Conservation (phyloP, 192 early-diverging fungal genomes). For the Rhizophagus sp. region DNA sequence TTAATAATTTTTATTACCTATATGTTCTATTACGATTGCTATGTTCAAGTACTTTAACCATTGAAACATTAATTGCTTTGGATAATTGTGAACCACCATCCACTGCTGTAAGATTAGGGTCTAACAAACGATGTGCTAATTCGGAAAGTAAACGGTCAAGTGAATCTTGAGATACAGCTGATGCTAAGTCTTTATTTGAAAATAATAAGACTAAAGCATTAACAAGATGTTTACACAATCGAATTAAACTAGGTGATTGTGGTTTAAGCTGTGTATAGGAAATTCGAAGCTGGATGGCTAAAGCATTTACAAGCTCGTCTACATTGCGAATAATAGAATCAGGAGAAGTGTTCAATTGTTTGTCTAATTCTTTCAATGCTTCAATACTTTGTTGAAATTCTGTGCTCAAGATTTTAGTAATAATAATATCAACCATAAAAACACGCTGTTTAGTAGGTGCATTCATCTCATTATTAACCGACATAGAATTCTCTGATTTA, state of each 20-base stretch:
- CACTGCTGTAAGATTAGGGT: slow-evolving; percentile 65
- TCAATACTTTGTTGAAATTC: slow-evolving; percentile 69
- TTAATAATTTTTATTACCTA: slow-evolving; percentile 46
- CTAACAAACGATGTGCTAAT: slow-evolving; percentile 76
- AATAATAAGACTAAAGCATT: slow-evolving; percentile 81
- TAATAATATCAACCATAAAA: slow-evolving; percentile 63
- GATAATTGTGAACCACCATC: slow-evolving; percentile 62
- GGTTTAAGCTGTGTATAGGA: slow-evolving; percentile 65
- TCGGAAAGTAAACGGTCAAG: slow-evolving; percentile 75
- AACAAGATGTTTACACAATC: slow-evolving; percentile 81
- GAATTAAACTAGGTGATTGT: slow-evolving; percentile 47
- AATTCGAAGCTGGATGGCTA: slow-evolving; percentile 73
- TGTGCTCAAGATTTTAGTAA: slow-evolving; percentile 66
- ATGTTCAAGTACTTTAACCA: slow-evolving; percentile 91
- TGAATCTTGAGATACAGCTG: slow-evolving; percentile 58
- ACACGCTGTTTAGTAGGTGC: slow-evolving; percentile 38
- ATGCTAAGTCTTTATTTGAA: slow-evolving; percentile 64
- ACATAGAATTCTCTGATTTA: background rate
- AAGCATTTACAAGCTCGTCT: slow-evolving; percentile 67
- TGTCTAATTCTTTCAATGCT: slow-evolving; percentile 75
- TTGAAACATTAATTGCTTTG: slow-evolving; percentile 80
- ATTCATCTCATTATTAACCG: background rate
- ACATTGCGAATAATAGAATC: slow-evolving; percentile 60
- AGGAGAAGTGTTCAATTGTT: slow-evolving; percentile 52
- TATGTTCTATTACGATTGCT: slow-evolving; percentile 75